Percentiles rank a stretch among this genome's conserved stretches.
These are phyloP conservation scores for Allantophomopsis lycopodina DNA, from an alignment of 2,329 filamentous ascomycete species.

Conservation along the genomic window DNA sequence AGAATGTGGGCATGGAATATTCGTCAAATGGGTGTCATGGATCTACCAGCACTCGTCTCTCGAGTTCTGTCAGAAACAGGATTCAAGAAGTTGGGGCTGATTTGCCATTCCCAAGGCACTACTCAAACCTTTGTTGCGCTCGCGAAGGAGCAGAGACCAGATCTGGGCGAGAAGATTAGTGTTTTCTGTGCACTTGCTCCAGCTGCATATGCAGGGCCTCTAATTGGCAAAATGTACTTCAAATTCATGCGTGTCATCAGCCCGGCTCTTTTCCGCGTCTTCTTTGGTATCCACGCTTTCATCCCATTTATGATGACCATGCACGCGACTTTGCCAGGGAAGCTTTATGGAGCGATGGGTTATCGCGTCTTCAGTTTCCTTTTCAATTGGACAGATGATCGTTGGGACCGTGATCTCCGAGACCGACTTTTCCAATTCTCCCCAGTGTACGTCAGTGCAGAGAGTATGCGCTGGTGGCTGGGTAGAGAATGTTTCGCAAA, in stretches of 20 bases:
- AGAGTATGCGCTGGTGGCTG: slow-evolving; percentile 94
- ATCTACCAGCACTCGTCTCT: slow-evolving; percentile 68
- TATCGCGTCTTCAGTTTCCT: slow-evolving; percentile 85
- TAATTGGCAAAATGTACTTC: slow-evolving; percentile 81
- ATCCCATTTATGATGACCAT: slow-evolving; percentile 89
- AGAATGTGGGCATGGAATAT: slow-evolving; percentile 98
- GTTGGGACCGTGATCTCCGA: slow-evolving; percentile 72
- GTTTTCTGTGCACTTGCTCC: slow-evolving; percentile 88
- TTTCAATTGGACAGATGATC: slow-evolving; percentile 73
- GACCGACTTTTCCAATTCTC: slow-evolving; percentile 85
- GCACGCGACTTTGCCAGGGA: slow-evolving; percentile 50
- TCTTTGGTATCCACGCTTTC: slow-evolving; percentile 88
- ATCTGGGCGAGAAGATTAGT: slow-evolving; percentile 67
- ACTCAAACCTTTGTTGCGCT: slow-evolving; percentile 79
- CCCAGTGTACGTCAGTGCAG: slow-evolving; percentile 78
- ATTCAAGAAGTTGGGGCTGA: slow-evolving; percentile 68
- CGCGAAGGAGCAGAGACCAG: slow-evolving; percentile 79
- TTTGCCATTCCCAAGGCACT: slow-evolving; percentile 85
- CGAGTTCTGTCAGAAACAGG: slow-evolving; percentile 72
- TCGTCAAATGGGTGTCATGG: slow-evolving; percentile 81
- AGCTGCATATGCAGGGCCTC: slow-evolving; percentile 75
- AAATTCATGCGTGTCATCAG: slow-evolving; percentile 79
- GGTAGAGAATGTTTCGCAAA: slow-evolving; percentile 73
- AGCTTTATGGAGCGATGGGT: slow-evolving; percentile 66
- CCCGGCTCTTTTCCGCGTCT: slow-evolving; percentile 59